Evolutionary conservation across 306 rosid species (phyloP).

Genomic region (Quercus rubra): DNA sequence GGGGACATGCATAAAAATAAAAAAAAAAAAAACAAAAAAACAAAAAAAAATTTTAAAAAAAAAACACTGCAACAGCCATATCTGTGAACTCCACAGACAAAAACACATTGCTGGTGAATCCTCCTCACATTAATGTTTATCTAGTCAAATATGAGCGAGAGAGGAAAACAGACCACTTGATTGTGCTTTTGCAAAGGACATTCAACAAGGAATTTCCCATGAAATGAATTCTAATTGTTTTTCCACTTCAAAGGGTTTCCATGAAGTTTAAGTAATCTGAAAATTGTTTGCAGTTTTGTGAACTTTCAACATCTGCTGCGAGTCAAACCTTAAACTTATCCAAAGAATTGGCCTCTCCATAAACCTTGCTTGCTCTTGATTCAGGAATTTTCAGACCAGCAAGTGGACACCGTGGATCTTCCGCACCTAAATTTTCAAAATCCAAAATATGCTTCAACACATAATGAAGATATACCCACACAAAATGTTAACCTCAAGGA

Average conservation of each 20-base stretch:
- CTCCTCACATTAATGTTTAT: background rate
- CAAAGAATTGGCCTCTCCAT: conserved; percentile 28
- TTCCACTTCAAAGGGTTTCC: background rate
- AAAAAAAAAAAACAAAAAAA: background rate
- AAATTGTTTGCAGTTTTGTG: background rate
- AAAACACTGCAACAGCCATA: background rate
- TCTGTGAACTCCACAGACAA: background rate
- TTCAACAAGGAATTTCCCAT: background rate
- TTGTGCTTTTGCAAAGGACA: background rate
- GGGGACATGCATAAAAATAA: background rate
- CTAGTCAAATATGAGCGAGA: background rate
- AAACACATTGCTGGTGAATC: no score
- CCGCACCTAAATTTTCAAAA: conserved; percentile 55
- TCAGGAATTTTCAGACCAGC: conserved; percentile 51
- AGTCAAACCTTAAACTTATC: conserved; percentile 67
- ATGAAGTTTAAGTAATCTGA: conserved; percentile 10
- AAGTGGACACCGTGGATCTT: conserved; percentile 77
- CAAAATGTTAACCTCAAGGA: conserved; percentile 3
- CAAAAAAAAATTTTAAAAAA: background rate
- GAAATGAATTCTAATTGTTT: background rate
- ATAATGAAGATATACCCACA: conserved; percentile 9
- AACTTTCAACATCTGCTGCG: background rate
- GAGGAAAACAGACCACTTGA: background rate
- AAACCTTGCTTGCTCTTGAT: conserved; percentile 40
- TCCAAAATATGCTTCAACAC: conserved; percentile 15